Evolutionary conservation across 495 filamentous ascomycete species (phyloP), one percentile per base, ranked within the genome.

Genomic region (Jackrogersella minutella): DNA sequence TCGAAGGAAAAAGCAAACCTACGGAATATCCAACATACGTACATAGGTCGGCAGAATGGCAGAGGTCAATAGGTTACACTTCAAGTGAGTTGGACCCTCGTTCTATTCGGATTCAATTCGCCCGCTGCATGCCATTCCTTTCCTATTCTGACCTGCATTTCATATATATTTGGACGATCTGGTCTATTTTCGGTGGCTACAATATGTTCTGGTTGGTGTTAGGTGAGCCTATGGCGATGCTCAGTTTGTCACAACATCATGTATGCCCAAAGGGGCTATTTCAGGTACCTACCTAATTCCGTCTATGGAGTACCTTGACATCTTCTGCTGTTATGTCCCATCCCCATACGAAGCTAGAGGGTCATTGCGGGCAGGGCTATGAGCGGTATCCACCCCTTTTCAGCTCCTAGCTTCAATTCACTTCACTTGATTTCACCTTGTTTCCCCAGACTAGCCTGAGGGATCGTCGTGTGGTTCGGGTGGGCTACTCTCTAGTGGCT

Each of bases 41-140:
- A n/a, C 16, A 21, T 40, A 43, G 41, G 66, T 57, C 44, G 54
- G 28, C 44, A 47, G 26, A 7, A 69, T 74, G 43, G 64, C 75
- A 14, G 72, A 72, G 9, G 61, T 72, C n/a, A 82, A 82, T 63
- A 76, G 76, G 73, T 73, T 68, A n/a, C 77, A 72, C 54, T 82
- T 82, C 72, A 77, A 82, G 80, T 81, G 59, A 71, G 79, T 70
- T 49, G 22, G 17, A 51, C 11, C 50, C 28, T 33, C 37, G 17
- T 52, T 26, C 14, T 58, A 2, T 41, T 36, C 30, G 11, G 21
- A 37, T 60, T 40, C 41, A 6, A 63, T 68, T 62, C 44, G 58
- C 30, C 17, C 10, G 30, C 17, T 31, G n/a, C 22, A 37, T 10
- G 50, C 43, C 34, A 24, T 51, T 57, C 67, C 49, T 61, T 58